Base-by-base conservation (phyloP, 2,329 filamentous ascomycete species). In the Spiromastix sp. region DNA sequence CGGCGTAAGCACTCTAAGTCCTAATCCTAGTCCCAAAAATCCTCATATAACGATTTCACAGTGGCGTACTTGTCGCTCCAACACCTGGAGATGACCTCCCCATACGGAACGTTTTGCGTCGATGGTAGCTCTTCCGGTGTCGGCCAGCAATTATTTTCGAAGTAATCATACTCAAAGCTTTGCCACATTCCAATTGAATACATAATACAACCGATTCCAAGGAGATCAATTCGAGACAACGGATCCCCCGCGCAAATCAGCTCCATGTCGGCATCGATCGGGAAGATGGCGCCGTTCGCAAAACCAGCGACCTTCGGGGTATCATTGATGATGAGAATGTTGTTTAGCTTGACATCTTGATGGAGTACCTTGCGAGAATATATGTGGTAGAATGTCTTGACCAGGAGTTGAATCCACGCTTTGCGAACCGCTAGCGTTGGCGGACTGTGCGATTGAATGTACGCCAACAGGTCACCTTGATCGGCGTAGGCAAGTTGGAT, bases 291-390 rank as follows among this genome's bases (percentile, higher is more conserved):
- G 16, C 41, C 36, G 11, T 42, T 38, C 33, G 33, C 41, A 36
- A 42, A 45, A 29, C 38, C 43, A 12, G 27, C 21, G 30, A 42
- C 12, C 22, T 38, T 42, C 7, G 21, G n/a, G 7, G 17, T 32
- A 16, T 36, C 31, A 11, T 38, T 8, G 20, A 34, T 18, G 4
- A 45, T 20, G 13, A 45, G 30, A 11, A 45, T 34, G 16, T 45
- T 43, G 34, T 43, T 32, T 12, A 38, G 27, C 21, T 45, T 45
- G 22, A 44, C 32, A 13, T 44, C 39, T 13, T 44, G 42, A 18
- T 42, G 41, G n/a, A 43, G 31, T 5, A 44, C 42, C 12, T 34
- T 40, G 36, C 30, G 28, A n/a, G 38, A 35, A 36, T 45, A 42
- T 18, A 42, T 38, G 28, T 44, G 24, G 17, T 36, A 37, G 26